Base-by-base conservation (phyloP, 148 eudicot genomes). In the Cornus kousa region DNA sequence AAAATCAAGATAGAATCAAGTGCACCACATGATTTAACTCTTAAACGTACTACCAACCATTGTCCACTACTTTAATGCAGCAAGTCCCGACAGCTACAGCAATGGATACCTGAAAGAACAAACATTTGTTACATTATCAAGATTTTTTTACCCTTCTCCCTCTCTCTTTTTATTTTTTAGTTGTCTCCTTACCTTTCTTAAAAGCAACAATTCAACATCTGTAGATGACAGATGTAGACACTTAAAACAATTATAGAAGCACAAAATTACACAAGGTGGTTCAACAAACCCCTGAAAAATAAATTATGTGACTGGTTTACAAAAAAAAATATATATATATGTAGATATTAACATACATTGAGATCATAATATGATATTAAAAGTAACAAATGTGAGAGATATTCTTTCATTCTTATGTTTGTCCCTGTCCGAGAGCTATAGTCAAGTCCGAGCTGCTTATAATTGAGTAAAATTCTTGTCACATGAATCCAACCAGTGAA, bases 51-150 rank as follows among this genome's bases (percentile, higher is more conserved):
- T n/a, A 86, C 89, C 83, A 31, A 96, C 98, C 99, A 87, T 96
- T 90, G 86, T 93, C 99, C 75, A 81, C 89, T 82, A 92, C 94
- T 89, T 96, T 94, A 72, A 94, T 75, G 73, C 87, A 96, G 82
- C 89, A 89, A 71, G 89, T 91, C 77, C 87, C 87, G 33, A 89
- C 88, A 69, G 87, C 94, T 62, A 94, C 86, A 64, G 87, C 90
- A 37, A 94, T 90, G 40, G 79, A 83, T 75, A 96, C 88, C 99
- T 96, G 90, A 79, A 74, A 83, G 67, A 75, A 84, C 3, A 74
- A 57, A 73, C 9, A 39, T 24, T 20, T 14, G 19, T 62, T 13
- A 75, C 19, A 37, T 5, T 24, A 48, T 23, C 50, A 55, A 12
- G 48, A 10, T 53, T 53, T 53, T 53, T 53, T 48, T 48, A 48